Percentiles rank a stretch among this genome's conserved stretches.
Conservation (phyloP, 2,329 filamentous ascomycete genomes). For the Tolypocladium cylindrosporum region DNA sequence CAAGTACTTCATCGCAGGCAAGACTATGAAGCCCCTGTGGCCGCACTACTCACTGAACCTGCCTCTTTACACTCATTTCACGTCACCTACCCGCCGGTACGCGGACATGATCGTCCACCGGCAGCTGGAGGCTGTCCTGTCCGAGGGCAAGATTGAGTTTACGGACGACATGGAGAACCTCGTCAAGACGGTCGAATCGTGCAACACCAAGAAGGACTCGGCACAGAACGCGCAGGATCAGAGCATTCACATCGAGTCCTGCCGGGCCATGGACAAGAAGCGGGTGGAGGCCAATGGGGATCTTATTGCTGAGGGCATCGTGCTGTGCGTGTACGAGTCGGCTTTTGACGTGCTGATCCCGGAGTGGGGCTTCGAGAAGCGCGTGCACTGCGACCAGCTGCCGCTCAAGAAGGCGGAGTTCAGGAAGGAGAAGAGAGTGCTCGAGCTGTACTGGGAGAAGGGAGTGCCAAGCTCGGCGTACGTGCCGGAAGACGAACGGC, state of each 20-base stretch:
- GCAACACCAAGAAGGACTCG: constrained; percentile 98
- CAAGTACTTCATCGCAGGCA: constrained; percentile 85
- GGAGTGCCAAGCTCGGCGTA: constrained; percentile 93
- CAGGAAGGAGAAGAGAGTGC: constrained; percentile 85
- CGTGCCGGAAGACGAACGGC: constrained; percentile 91
- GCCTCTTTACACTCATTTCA: constrained; percentile 94
- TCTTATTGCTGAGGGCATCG: constrained; percentile 89
- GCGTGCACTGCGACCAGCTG: constrained; percentile 95
- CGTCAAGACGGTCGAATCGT: constrained; percentile 86
- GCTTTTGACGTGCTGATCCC: constrained; percentile 97
- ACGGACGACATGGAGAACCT: constrained; percentile 80
- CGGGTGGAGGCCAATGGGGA: constrained; percentile 80
- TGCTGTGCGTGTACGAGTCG: constrained; percentile 95
- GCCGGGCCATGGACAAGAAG: constrained; percentile 89
- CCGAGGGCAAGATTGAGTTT: constrained; percentile 73
- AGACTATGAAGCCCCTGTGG: constrained; percentile 66
- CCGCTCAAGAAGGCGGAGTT: constrained; percentile 99
- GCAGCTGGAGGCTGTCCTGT: constrained; percentile 80
- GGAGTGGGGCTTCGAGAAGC: constrained; percentile 98
- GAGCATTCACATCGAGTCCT: constrained; percentile 96
- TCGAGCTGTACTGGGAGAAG: constrained; percentile 99
- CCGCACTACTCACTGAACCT: constrained; percentile 89
- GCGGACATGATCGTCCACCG: constrained; percentile 93
- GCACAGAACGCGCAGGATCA: constrained; percentile 96
- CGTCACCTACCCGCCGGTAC: constrained; percentile 87